Evolutionary conservation across 2,329 filamentous ascomycete species (phyloP).

Genomic region (Aspergillus fumigatus): DNA sequence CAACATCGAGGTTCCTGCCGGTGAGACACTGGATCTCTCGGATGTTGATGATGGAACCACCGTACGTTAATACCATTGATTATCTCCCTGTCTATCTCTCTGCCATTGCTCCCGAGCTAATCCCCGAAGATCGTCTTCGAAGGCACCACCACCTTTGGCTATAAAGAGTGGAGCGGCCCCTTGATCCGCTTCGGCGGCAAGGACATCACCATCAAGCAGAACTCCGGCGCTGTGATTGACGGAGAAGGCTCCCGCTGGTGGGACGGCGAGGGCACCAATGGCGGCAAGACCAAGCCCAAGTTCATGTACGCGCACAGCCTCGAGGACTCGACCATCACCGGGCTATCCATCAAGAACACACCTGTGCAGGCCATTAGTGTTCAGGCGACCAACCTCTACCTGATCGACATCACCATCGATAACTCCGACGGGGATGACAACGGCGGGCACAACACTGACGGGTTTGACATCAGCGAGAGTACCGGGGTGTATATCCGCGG

Average conservation of each 20-base stretch:
- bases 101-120: neutral
- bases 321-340: slow-evolving; percentile 29
- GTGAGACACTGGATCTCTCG: slow-evolving; percentile 56
- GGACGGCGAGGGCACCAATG: slow-evolving; percentile 58
- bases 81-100: neutral
- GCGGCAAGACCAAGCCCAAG: slow-evolving; percentile 62
- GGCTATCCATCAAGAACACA: slow-evolving; percentile 34
- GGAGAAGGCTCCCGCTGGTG: slow-evolving; percentile 56
- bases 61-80: slow-evolving; percentile 19
- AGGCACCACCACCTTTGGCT: slow-evolving; percentile 62
- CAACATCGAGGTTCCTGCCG: slow-evolving; percentile 53
- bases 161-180: slow-evolving; percentile 61
- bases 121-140: slow-evolving; percentile 53
- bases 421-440: slow-evolving; percentile 51
- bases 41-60: slow-evolving; percentile 48
- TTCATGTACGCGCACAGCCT: slow-evolving; percentile 52
- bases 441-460: slow-evolving; percentile 51
- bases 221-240: slow-evolving; percentile 50
- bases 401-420: slow-evolving; percentile 53
- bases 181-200: slow-evolving; percentile 59
- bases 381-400: slow-evolving; percentile 47
- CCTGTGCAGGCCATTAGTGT: slow-evolving; percentile 37
- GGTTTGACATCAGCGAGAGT: slow-evolving; percentile 37
- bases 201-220: slow-evolving; percentile 50
- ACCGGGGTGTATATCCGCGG: slow-evolving; percentile 48